Percentiles rank a stretch among this genome's conserved stretches.
phyloP scores from a whole-genome alignment of 495 filamentous ascomycete species.

The Patellaria atrata region DNA sequence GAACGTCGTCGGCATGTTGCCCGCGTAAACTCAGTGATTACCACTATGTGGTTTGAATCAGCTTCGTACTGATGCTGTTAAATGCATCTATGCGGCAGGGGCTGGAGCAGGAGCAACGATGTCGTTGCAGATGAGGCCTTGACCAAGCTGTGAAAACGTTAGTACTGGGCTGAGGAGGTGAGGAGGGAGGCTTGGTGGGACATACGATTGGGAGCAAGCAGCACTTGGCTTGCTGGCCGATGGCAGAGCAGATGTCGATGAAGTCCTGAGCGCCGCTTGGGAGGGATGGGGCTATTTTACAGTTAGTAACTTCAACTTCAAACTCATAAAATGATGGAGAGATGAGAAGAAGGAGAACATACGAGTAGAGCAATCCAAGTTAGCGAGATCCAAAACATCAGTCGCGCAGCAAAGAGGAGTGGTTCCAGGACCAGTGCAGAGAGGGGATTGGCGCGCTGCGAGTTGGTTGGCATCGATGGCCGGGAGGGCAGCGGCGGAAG shows the following conservation, averaged over 20 bases:
- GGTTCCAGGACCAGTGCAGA: conserved; percentile 14
- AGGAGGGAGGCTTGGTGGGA: background rate
- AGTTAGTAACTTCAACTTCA: conserved; percentile 2
- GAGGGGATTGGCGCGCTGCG: conserved; percentile 12
- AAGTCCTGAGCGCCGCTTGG: conserved; percentile 17
- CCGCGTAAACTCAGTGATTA: too few relatives aligned
- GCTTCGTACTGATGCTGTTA: too few relatives aligned
- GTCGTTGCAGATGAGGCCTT: conserved; percentile 17
- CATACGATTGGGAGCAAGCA: conserved; percentile 22
- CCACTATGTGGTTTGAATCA: too few relatives aligned
- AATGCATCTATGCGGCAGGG: too few relatives aligned
- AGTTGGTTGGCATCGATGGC: conserved; percentile 14
- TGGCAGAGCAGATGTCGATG: conserved; percentile 22
- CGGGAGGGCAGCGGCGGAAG: conserved; percentile 21
- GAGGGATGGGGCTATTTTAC: conserved; percentile 7
- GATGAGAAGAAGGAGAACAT: conserved; percentile 13
- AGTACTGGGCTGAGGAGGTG: background rate
- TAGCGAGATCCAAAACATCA: conserved; percentile 33
- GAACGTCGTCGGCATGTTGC: too few relatives aligned
- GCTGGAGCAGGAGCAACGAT: too few relatives aligned
- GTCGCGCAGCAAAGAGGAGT: conserved; percentile 32
- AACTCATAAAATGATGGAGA: background rate
- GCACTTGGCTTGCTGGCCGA: conserved; percentile 30
- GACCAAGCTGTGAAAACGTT: conserved; percentile 8
- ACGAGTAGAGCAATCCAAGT: conserved; percentile 34